Evolutionary conservation across 1,139 yeast species (phyloP).

Genomic region (Schizosaccharomyces versatilis): DNA sequence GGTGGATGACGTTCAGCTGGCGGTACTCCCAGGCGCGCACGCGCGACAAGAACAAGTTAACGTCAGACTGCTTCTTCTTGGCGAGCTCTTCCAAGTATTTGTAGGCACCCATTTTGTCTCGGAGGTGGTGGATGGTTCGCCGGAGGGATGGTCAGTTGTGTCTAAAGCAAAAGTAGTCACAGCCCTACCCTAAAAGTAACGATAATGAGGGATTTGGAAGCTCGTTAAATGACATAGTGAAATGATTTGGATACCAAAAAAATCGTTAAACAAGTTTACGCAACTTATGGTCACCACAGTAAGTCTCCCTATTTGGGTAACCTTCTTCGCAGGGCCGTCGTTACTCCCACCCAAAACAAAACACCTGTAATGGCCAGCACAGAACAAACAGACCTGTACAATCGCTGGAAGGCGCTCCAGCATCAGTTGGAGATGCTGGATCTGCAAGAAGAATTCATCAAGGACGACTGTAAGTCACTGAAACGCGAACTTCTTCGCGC

Average conservation of each 20-base stretch:
- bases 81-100: constrained; percentile 88
- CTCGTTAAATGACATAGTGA: neutral
- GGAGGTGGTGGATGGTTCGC: neutral
- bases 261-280: too few relatives aligned
- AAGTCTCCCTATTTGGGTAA: neutral
- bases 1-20: constrained; percentile 96
- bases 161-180: neutral
- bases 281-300: too few relatives aligned
- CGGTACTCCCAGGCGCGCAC: constrained; percentile 99
- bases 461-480: constrained; percentile 91
- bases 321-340: neutral
- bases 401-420: constrained; percentile 65
- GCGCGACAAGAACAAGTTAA: constrained; percentile 29
- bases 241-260: too few relatives aligned
- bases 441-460: constrained; percentile 67
- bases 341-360: neutral
- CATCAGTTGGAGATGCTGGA: constrained; percentile 65
- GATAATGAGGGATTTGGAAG: neutral
- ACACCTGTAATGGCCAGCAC: neutral
- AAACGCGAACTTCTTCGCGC: constrained; percentile 88
- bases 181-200: neutral
- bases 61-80: constrained; percentile 99
- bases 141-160: neutral
- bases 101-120: constrained; percentile 82
- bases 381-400: constrained; percentile 37